These are phyloP conservation scores for Baudoinia panamericana DNA, from an alignment of 495 filamentous ascomycete species.

Conservation along the genomic window DNA sequence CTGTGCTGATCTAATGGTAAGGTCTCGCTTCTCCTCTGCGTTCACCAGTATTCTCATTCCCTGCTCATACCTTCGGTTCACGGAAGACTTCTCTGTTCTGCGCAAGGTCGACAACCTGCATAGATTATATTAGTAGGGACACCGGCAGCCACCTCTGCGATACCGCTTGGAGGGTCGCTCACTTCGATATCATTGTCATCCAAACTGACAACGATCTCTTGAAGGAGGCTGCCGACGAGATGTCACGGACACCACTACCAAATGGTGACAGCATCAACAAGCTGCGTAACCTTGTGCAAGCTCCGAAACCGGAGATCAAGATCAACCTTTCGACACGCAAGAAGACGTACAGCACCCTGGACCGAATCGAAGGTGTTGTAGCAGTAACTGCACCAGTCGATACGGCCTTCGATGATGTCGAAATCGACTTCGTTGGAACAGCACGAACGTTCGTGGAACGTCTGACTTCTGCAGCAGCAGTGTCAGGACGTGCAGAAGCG, in stretches of 20 bases:
- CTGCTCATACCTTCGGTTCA: not conserved
- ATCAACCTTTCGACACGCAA: constrained; percentile 9
- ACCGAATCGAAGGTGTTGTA: constrained; percentile 46
- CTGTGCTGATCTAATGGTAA: too few species aligned
- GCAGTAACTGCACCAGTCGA: constrained; percentile 49
- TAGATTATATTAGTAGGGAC: not conserved
- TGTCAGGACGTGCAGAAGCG: constrained; percentile 40
- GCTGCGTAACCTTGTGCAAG: constrained; percentile 13
- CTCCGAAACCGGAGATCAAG: constrained; percentile 15
- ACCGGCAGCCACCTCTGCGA: constrained; percentile 2
- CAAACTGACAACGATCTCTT: not conserved
- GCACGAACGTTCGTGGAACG: constrained; percentile 42
- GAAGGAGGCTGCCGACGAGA: not conserved
- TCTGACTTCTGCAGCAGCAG: constrained; percentile 32
- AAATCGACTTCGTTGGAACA: constrained; percentile 68
- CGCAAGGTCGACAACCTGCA: not conserved
- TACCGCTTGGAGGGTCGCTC: not conserved
- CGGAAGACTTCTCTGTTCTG: not conserved
- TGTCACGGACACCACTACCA: not conserved
- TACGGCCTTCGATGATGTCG: constrained; percentile 63
- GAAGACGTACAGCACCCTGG: constrained; percentile 44
- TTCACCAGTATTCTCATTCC: not conserved
- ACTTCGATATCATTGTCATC: not conserved
- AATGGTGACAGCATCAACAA: constrained; percentile 3
- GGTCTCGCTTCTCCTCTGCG: not conserved